A percentile compares a stretch with the other conserved stretches of the same genome.
These are phyloP conservation scores for Viola odorata DNA, from an alignment of 345 rosid species.

Conservation along the genomic window DNA sequence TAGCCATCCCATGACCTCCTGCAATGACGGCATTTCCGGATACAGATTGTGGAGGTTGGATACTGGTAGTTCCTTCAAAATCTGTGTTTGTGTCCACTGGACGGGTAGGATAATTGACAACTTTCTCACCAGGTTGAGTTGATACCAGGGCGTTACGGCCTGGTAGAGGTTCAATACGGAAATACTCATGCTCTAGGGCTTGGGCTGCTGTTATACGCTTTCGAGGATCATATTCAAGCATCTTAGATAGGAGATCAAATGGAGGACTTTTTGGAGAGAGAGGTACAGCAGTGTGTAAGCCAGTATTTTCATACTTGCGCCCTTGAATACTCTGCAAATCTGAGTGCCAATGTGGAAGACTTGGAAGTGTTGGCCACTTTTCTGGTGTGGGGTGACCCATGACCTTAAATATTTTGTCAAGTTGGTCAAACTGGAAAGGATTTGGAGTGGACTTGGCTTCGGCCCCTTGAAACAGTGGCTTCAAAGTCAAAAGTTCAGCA, in stretches of 20 bases:
- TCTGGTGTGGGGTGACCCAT: constrained; percentile 91
- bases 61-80: constrained; percentile 89
- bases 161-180: constrained; percentile 70
- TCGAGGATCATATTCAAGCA: constrained; percentile 91
- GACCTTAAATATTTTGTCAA: constrained; percentile 97
- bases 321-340: constrained; percentile 79
- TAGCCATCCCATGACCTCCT: constrained; percentile 56
- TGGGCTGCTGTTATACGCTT: constrained; percentile 96
- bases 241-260: constrained; percentile 79
- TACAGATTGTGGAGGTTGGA: constrained; percentile 76
- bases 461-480: constrained; percentile 94
- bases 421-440: constrained; percentile 95
- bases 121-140: constrained; percentile 72
- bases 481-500: constrained; percentile 90
- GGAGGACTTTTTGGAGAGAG: constrained; percentile 56
- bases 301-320: constrained; percentile 64
- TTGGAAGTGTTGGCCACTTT: constrained; percentile 84
- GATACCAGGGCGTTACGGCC: constrained; percentile 91
- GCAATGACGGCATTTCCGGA: constrained; percentile 58
- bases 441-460: constrained; percentile 78
- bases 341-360: constrained; percentile 84
- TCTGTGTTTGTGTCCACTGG: constrained; percentile 84
- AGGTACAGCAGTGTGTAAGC: constrained; percentile 67
- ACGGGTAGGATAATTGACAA: constrained; percentile 74
- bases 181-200: constrained; percentile 91